A percentile compares a stretch with the other conserved stretches of the same genome.
Evolutionary conservation across 352 stramenopile species (phyloP).

Genomic region (Globisporangium iwayamae): DNA sequence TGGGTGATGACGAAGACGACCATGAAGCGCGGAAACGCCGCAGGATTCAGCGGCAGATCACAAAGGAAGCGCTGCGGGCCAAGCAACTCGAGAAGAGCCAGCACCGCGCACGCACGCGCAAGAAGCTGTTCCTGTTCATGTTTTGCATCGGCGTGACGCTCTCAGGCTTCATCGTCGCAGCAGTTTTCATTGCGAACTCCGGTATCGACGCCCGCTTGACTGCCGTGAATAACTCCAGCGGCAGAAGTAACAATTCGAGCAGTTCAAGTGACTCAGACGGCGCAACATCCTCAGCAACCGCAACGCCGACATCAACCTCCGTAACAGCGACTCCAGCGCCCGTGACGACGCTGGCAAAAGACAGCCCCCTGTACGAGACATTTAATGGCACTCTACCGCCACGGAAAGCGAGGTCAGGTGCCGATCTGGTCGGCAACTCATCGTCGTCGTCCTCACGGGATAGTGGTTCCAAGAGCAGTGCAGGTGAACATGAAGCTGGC

Average conservation of each 20-base stretch:
- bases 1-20: constrained; percentile 20
- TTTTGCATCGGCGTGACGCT: constrained; percentile 56
- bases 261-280: background rate
- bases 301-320: constrained; percentile 6
- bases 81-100: constrained; percentile 54
- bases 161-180: constrained; percentile 52
- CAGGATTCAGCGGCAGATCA: constrained; percentile 46
- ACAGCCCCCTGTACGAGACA: constrained; percentile 15
- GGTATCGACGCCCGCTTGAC: constrained; percentile 29
- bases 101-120: constrained; percentile 45
- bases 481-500: constrained; percentile 4
- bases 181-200: constrained; percentile 52
- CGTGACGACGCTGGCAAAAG: constrained; percentile 13
- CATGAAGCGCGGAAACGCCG: constrained; percentile 44
- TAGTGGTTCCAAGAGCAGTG: background rate
- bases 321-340: constrained; percentile 6
- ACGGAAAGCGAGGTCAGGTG: constrained; percentile 13
- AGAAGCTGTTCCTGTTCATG: constrained; percentile 58
- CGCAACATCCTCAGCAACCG: constrained; percentile 1
- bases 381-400: constrained; percentile 20
- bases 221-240: constrained; percentile 13
- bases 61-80: constrained; percentile 52
- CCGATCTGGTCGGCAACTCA: constrained; percentile 18
- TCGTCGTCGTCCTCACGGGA: background rate
- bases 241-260: constrained; percentile 14